These are phyloP conservation scores for Apiotrichum veenhuisii DNA, from an alignment of 1,284 basidiomycete genomes.

Conservation along the genomic window DNA sequence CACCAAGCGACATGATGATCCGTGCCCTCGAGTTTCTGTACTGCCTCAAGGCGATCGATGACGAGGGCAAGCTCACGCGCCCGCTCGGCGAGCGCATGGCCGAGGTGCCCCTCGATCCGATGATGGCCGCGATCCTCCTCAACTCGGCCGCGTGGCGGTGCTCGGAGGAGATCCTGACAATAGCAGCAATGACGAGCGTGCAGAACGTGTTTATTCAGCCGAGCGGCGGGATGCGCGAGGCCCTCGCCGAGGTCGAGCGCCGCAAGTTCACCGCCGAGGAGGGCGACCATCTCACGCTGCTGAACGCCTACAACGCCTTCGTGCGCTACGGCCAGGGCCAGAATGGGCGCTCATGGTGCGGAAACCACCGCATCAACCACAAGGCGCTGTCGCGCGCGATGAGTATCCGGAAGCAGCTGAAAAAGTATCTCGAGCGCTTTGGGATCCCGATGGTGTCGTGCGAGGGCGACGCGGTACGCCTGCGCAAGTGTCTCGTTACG, in stretches of 20 bases:
- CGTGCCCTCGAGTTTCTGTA: conserved; percentile 68
- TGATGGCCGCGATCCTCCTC: conserved; percentile 65
- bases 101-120: conserved; percentile 57
- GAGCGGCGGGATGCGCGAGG: conserved; percentile 70
- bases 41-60: conserved; percentile 54
- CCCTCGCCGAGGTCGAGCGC: conserved; percentile 80
- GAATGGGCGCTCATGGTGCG: conserved; percentile 81
- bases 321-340: conserved; percentile 73
- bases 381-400: conserved; percentile 86
- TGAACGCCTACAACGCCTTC: conserved; percentile 95
- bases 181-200: conserved; percentile 90
- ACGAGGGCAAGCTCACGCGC: conserved; percentile 52
- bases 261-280: conserved; percentile 96
- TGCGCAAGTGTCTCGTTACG: conserved; percentile 79
- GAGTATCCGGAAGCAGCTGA: conserved; percentile 84
- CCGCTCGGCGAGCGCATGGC: conserved; percentile 56
- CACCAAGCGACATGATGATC: conserved; percentile 79
- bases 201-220: conserved; percentile 84
- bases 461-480: conserved; percentile 70
- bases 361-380: conserved; percentile 85
- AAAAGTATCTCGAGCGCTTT: conserved; percentile 88
- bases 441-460: conserved; percentile 72
- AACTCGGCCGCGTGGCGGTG: conserved; percentile 77
- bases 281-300: conserved; percentile 87
- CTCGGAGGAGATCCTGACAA: conserved; percentile 88